Evolutionary conservation across 1,284 basidiomycete genomes (phyloP).

Genomic region (Puccinia horiana): DNA sequence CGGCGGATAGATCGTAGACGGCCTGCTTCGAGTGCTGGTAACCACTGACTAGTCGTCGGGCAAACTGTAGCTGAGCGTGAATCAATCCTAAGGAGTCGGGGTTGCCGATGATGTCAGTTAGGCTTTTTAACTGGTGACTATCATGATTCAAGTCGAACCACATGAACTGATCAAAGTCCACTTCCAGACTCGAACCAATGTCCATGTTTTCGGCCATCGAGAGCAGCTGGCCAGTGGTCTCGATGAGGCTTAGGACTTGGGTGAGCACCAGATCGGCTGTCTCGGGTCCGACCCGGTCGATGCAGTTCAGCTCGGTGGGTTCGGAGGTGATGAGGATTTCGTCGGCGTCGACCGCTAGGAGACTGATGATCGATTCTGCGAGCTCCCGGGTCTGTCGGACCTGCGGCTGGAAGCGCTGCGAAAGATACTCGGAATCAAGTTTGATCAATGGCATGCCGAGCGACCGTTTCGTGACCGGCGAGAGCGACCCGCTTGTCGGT

Average conservation of each 20-base stretch:
- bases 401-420: slow-evolving; percentile 9
- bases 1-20: slow-evolving; percentile 31
- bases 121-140: not conserved
- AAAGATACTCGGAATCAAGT: slow-evolving; percentile 36
- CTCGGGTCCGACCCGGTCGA: not conserved
- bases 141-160: slow-evolving; percentile 32
- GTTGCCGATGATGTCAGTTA: not conserved
- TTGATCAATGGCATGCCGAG: slow-evolving; percentile 3
- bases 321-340: slow-evolving; percentile 22
- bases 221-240: slow-evolving; percentile 6
- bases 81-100: not conserved
- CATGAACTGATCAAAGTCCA: slow-evolving; percentile 41
- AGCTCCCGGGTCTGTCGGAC: slow-evolving; percentile 11
- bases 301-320: not conserved
- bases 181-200: slow-evolving; percentile 10
- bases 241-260: slow-evolving; percentile 26
- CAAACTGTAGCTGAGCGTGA: slow-evolving; percentile 14
- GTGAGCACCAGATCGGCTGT: slow-evolving; percentile 6
- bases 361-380: slow-evolving; percentile 14
- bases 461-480: not conserved
- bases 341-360: slow-evolving; percentile 5
- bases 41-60: slow-evolving; percentile 30
- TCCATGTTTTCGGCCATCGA: slow-evolving; percentile 24
- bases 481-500: not conserved
- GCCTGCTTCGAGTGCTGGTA: slow-evolving; percentile 30